A percentile compares a stretch with the other conserved stretches of the same genome.
phyloP scores from a whole-genome alignment of 179 eudicot species.

The Actinidia chinensis region DNA sequence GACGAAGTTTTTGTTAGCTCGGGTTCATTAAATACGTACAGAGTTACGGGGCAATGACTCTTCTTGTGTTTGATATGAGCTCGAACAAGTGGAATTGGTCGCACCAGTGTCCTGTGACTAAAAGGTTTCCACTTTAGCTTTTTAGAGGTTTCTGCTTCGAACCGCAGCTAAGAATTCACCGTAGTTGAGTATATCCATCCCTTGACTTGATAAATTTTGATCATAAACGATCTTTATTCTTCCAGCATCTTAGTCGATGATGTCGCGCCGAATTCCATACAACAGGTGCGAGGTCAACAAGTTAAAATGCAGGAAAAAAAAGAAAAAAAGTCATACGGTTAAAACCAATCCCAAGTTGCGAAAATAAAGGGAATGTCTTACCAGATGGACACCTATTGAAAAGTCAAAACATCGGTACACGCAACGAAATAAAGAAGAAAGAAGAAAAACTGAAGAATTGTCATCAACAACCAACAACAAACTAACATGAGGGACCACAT shows the following conservation, averaged over 20 bases:
- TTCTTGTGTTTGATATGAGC: slow-evolving; percentile 38
- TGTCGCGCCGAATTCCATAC: too few species aligned
- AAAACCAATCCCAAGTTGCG: too few species aligned
- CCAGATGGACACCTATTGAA: too few species aligned
- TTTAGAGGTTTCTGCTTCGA: slow-evolving; percentile 46
- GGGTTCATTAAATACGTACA: slow-evolving; percentile 32
- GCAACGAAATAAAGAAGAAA: too few species aligned
- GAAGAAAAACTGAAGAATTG: too few species aligned
- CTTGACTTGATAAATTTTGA: background rate
- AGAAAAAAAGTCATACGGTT: too few species aligned
- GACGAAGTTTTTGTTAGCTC: slow-evolving; percentile 38
- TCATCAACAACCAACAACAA: too few species aligned
- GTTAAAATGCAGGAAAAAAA: too few species aligned
- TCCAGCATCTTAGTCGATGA: background rate
- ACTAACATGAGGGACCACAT: too few species aligned
- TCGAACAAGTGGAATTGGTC: slow-evolving; percentile 43
- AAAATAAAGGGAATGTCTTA: too few species aligned
- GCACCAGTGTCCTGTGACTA: slow-evolving; percentile 30
- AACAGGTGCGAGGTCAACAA: too few species aligned
- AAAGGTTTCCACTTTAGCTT: slow-evolving; percentile 40
- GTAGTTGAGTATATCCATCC: slow-evolving; percentile 15
- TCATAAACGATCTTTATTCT: background rate
- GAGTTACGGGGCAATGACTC: slow-evolving; percentile 36
- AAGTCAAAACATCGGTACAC: too few species aligned
- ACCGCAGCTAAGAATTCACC: slow-evolving; percentile 34